Evolutionary conservation across 768 basidiomycete species (phyloP).

Genomic region (Amanita brunnescens): DNA sequence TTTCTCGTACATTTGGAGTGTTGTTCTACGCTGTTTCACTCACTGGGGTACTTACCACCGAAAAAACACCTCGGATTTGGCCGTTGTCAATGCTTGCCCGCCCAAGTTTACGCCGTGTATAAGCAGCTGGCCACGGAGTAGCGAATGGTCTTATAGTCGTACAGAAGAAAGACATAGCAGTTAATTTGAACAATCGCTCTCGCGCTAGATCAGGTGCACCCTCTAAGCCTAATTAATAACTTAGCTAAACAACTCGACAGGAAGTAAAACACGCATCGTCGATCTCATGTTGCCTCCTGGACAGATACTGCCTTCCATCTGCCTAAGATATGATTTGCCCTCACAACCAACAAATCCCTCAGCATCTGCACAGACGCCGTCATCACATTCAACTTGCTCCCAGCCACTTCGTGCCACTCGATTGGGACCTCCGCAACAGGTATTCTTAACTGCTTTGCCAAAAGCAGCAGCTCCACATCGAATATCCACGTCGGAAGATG

Average conservation of each 20-base stretch:
- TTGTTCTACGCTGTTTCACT: no score
- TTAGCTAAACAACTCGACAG: neutral
- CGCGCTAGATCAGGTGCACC: no score
- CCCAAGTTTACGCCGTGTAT: no score
- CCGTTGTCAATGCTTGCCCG: no score
- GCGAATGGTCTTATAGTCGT: no score
- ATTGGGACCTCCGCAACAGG: slow-evolving; percentile 84
- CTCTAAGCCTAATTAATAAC: neutral
- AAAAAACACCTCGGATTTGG: no score
- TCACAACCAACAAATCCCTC: slow-evolving; percentile 72
- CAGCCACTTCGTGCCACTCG: slow-evolving; percentile 88
- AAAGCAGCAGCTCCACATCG: slow-evolving; percentile 85
- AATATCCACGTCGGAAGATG: slow-evolving; percentile 94
- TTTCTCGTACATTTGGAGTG: no score
- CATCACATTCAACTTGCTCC: slow-evolving; percentile 85
- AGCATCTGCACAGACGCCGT: slow-evolving; percentile 87
- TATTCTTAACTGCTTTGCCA: slow-evolving; percentile 71
- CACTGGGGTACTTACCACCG: no score
- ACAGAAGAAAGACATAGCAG: no score
- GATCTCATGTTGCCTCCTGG: neutral
- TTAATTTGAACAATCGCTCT: no score
- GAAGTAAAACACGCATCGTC: neutral
- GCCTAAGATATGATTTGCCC: slow-evolving; percentile 74
- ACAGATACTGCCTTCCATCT: slow-evolving; percentile 44
- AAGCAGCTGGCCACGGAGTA: no score